Conservation (phyloP, 768 basidiomycete species). For the Phylloporus arenicola region DNA sequence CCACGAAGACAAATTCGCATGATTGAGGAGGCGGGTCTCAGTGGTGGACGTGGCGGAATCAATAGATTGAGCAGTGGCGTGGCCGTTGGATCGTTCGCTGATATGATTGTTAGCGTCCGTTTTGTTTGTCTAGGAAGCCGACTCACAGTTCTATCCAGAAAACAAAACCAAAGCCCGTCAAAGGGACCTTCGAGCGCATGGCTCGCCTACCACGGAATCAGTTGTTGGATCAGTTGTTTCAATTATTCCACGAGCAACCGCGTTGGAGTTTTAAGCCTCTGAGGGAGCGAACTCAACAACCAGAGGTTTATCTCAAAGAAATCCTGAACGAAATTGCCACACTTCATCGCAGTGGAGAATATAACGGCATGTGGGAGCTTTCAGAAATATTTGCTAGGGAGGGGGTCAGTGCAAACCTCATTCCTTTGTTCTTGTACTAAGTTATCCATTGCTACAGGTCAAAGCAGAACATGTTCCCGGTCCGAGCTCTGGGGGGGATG, state of each 20-base stretch:
- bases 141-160: conserved; percentile 33
- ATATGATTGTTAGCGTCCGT: conserved; percentile 54
- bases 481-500: conserved; percentile 26
- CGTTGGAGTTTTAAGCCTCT: conserved; percentile 77
- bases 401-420: conserved; percentile 42
- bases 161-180: conserved; percentile 60
- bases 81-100: conserved; percentile 53
- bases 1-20: conserved; percentile 60
- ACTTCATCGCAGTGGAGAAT: conserved; percentile 74
- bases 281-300: conserved; percentile 78
- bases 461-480: conserved; percentile 45
- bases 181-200: conserved; percentile 80
- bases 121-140: not conserved
- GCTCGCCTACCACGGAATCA: conserved; percentile 89
- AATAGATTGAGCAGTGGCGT: conserved; percentile 78
- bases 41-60: conserved; percentile 66
- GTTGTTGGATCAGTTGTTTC: conserved; percentile 78
- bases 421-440: conserved; percentile 4
- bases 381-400: conserved; percentile 66
- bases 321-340: conserved; percentile 70
- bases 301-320: conserved; percentile 83
- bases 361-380: conserved; percentile 76
- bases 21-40: conserved; percentile 67
- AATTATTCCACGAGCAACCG: conserved; percentile 69
- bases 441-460: conserved; percentile 26